Percentiles rank a stretch among this genome's conserved stretches.
Evolutionary conservation across 768 basidiomycete species (phyloP).

Genomic region (Boletus vinaceobasis): DNA sequence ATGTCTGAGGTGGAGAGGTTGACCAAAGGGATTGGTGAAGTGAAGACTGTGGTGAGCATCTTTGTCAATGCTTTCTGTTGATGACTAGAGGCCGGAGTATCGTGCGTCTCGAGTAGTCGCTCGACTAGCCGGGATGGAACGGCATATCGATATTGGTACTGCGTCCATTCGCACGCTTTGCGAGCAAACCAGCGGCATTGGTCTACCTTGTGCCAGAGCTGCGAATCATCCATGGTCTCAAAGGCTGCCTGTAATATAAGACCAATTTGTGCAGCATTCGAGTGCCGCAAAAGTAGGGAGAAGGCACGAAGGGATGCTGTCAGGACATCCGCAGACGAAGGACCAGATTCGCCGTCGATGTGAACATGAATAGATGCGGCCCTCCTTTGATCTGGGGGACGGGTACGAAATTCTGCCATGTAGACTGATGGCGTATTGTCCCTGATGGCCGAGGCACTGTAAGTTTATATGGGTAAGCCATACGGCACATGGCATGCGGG

Average conservation of each 20-base stretch:
- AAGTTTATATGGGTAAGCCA: background rate
- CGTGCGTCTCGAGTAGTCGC: conserved; percentile 61
- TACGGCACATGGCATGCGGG: background rate
- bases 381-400: conserved; percentile 74
- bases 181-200: conserved; percentile 83
- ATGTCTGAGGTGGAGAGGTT: conserved; percentile 91
- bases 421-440: conserved; percentile 74
- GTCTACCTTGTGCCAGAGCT: conserved; percentile 62
- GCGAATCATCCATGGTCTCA: conserved; percentile 57
- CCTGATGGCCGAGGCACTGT: conserved; percentile 59
- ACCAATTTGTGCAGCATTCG: conserved; percentile 72
- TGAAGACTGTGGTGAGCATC: conserved; percentile 85
- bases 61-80: conserved; percentile 61
- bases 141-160: conserved; percentile 90
- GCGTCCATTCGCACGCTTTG: conserved; percentile 80
- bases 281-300: conserved; percentile 68
- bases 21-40: conserved; percentile 74
- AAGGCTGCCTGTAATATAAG: conserved; percentile 70
- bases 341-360: conserved; percentile 84
- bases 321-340: conserved; percentile 68
- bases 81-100: conserved; percentile 41
- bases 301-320: conserved; percentile 70
- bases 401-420: conserved; percentile 77
- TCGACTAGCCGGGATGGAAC: conserved; percentile 85
- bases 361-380: conserved; percentile 90